Evolutionary conservation across 345 rosid genomes (phyloP).

Genomic region (Rubroshorea leprosula): DNA sequence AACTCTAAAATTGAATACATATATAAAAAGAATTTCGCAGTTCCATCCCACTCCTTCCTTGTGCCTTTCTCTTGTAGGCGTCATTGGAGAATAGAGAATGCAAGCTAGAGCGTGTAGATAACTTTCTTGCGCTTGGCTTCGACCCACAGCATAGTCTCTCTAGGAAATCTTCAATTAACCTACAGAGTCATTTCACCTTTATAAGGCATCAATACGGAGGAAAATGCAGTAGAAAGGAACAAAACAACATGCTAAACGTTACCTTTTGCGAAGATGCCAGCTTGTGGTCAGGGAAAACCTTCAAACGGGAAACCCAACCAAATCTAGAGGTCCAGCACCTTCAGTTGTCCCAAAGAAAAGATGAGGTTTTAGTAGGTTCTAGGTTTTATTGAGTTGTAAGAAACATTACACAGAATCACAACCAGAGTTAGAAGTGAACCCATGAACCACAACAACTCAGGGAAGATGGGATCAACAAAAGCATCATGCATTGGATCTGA

Average conservation of each 20-base stretch:
- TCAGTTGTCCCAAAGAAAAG: slow-evolving; percentile 13
- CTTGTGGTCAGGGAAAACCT: slow-evolving; percentile 74
- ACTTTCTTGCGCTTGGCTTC: slow-evolving; percentile 26
- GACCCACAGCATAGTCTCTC: slow-evolving; percentile 53
- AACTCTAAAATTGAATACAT: too few species aligned
- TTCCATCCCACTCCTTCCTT: too few species aligned
- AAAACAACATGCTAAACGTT: slow-evolving; percentile 52
- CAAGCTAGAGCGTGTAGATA: slow-evolving; percentile 1
- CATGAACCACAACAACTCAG: too few species aligned
- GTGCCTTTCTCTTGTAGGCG: too few species aligned
- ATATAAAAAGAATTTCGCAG: too few species aligned
- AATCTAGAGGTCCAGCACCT: slow-evolving; percentile 88
- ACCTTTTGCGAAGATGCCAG: slow-evolving; percentile 76
- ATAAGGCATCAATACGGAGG: not conserved
- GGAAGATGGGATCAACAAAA: too few species aligned
- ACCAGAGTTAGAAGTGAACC: too few species aligned
- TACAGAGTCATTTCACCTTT: slow-evolving; percentile 15
- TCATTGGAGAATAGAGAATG: slow-evolving; percentile 19
- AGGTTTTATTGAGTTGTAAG: too few species aligned
- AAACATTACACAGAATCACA: too few species aligned
- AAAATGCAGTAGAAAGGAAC: not conserved
- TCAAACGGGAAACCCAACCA: slow-evolving; percentile 92
- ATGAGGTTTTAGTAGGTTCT: slow-evolving; percentile 11
- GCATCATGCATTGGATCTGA: too few species aligned
- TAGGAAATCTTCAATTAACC: slow-evolving; percentile 86